Evolutionary conservation across 139 green algal species (phyloP).

Genomic region (Picochlorum sp.): DNA sequence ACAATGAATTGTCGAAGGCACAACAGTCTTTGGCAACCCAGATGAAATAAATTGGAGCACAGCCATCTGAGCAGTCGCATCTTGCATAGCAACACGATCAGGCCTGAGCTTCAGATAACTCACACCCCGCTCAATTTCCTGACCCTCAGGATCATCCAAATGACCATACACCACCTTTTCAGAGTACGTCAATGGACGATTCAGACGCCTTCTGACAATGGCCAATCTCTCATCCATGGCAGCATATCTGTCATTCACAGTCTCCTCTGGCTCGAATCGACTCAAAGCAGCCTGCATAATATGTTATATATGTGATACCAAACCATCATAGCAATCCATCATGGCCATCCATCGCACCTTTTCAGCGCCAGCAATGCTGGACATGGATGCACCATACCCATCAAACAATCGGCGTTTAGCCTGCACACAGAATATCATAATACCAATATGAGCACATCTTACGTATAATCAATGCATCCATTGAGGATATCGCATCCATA

Average conservation of each 20-base stretch:
- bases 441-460: neutral
- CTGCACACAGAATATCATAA: slow-evolving; percentile 9
- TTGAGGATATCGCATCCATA: neutral
- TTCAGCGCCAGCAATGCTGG: slow-evolving; percentile 26
- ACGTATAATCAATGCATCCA: neutral
- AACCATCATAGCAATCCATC: neutral
- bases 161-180: slow-evolving; percentile 96
- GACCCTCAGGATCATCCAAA: slow-evolving; percentile 76
- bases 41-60: slow-evolving; percentile 96
- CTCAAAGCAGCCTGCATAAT: slow-evolving; percentile 68
- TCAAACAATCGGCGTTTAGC: slow-evolving; percentile 12
- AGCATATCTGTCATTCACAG: slow-evolving; percentile 82
- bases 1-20: slow-evolving; percentile 92
- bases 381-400: neutral
- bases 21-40: slow-evolving; percentile 75
- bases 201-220: slow-evolving; percentile 71
- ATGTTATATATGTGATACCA: neutral
- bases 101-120: slow-evolving; percentile 81
- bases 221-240: slow-evolving; percentile 69
- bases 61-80: slow-evolving; percentile 92
- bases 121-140: slow-evolving; percentile 77
- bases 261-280: slow-evolving; percentile 61
- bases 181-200: slow-evolving; percentile 76
- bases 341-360: slow-evolving; percentile 20
- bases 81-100: slow-evolving; percentile 93